Percentiles rank a stretch among this genome's conserved stretches.
phyloP scores from a whole-genome alignment of 345 rosid genomes.

The Abelmoschus esculentus region DNA sequence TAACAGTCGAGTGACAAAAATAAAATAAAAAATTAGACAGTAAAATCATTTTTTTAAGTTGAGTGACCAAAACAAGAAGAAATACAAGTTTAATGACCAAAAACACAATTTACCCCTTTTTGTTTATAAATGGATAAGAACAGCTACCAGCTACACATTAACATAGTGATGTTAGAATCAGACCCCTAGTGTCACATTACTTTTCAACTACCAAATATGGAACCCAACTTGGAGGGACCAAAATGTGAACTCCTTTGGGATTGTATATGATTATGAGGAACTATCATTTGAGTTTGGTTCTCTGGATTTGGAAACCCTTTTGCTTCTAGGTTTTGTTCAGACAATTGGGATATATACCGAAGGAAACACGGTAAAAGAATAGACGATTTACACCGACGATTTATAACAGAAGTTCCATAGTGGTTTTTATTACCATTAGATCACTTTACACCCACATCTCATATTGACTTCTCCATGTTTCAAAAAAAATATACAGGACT shows the following conservation, averaged over 20 bases:
- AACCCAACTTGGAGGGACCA: not conserved
- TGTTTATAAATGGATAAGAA: not conserved
- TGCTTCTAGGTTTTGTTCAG: not conserved
- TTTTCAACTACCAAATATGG: not conserved
- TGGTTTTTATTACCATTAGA: too few relatives aligned
- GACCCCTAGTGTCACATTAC: not conserved
- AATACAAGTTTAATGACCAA: too few relatives aligned
- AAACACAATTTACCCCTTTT: too few relatives aligned
- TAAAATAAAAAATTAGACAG: too few relatives aligned
- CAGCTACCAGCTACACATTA: not conserved
- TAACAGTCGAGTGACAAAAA: too few relatives aligned
- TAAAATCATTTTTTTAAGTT: too few relatives aligned
- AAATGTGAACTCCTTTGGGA: not conserved
- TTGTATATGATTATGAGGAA: not conserved
- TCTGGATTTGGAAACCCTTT: conserved; percentile 1
- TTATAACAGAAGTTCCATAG: too few relatives aligned
- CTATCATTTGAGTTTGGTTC: not conserved
- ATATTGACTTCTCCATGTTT: too few relatives aligned
- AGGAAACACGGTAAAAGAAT: too few relatives aligned
- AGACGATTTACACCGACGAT: too few relatives aligned
- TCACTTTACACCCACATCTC: too few relatives aligned
- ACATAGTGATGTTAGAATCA: not conserved
- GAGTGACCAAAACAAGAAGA: too few relatives aligned
- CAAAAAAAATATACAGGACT: not conserved
- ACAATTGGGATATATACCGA: not conserved